phyloP scores from a whole-genome alignment of 2,329 filamentous ascomycete species.

The Paraconiothyrium sp. region DNA sequence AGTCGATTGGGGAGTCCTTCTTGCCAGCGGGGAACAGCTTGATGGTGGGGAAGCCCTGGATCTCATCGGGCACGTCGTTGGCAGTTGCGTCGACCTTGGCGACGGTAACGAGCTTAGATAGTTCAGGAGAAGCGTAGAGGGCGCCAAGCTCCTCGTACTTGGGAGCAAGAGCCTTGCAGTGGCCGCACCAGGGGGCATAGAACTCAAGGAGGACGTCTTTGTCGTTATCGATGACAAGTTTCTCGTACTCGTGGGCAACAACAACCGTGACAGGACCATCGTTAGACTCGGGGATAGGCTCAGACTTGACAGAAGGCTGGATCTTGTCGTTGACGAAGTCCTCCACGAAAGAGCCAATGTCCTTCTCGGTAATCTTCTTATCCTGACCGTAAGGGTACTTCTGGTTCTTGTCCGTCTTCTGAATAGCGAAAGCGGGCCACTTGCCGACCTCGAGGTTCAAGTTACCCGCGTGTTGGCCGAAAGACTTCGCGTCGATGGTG shows the following conservation, averaged over 20 bases:
- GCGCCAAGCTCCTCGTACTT: constrained; percentile 73
- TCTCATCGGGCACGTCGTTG: constrained; percentile 97
- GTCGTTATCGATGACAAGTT: constrained; percentile 88
- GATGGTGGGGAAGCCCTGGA: constrained; percentile 98
- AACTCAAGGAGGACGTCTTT: constrained; percentile 99
- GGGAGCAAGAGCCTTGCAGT: constrained; percentile 74
- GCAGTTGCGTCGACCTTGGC: constrained; percentile 94
- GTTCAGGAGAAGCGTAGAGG: constrained; percentile 63
- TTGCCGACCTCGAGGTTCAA: constrained; percentile 95
- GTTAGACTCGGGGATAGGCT: constrained; percentile 93
- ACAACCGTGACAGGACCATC: constrained; percentile 87
- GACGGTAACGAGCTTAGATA: constrained; percentile 69
- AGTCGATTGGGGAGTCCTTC: constrained; percentile 86
- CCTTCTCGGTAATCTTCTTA: constrained; percentile 76
- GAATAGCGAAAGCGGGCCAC: constrained; percentile 98
- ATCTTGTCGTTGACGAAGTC: constrained; percentile 88
- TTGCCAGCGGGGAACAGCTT: constrained; percentile 93
- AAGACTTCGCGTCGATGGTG: constrained; percentile 93
- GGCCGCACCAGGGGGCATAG: constrained; percentile 87
- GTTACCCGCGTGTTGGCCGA: constrained; percentile 94
- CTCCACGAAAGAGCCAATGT: constrained; percentile 83
- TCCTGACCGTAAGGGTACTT: constrained; percentile 95
- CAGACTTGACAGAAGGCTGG: constrained; percentile 97
- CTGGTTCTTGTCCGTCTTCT: constrained; percentile 92
- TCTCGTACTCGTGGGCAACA: constrained; percentile 92